Percentiles rank a stretch among this genome's conserved stretches.
Evolutionary conservation across 2,329 filamentous ascomycete genomes (phyloP).

Genomic region (Fusarium mundagurra): DNA sequence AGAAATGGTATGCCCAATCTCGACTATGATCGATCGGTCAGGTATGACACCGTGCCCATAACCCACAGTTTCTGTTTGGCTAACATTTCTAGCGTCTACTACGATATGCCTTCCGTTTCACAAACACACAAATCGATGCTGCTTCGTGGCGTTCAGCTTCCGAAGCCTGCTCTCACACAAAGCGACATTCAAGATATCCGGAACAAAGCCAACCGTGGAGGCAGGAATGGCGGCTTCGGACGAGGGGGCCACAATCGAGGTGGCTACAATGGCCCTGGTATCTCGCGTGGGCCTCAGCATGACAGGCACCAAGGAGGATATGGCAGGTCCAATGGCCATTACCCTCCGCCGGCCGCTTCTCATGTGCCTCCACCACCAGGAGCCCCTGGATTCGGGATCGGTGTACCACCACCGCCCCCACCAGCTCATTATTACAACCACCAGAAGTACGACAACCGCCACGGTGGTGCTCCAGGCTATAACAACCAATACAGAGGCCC

Average conservation of each 20-base stretch:
- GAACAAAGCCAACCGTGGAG: slow-evolving; percentile 67
- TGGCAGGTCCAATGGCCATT: slow-evolving; percentile 27
- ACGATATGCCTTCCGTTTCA: slow-evolving; percentile 78
- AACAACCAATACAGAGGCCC: slow-evolving; percentile 32
- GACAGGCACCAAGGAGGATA: slow-evolving; percentile 37
- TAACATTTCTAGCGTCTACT: slow-evolving; percentile 74
- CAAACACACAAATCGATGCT: slow-evolving; percentile 94
- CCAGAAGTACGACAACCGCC: slow-evolving; percentile 22
- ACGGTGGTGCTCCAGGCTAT: slow-evolving; percentile 32
- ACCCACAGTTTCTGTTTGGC: slow-evolving; percentile 14
- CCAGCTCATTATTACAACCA: slow-evolving; percentile 36
- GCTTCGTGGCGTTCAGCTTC: slow-evolving; percentile 81
- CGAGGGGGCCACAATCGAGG: slow-evolving; percentile 39
- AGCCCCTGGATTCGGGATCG: slow-evolving; percentile 47
- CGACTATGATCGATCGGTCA: slow-evolving; percentile 87
- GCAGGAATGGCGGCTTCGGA: slow-evolving; percentile 44
- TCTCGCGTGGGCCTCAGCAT: slow-evolving; percentile 33
- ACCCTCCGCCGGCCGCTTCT: slow-evolving; percentile 11
- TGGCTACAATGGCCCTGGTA: slow-evolving; percentile 44
- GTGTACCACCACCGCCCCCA: slow-evolving; percentile 48
- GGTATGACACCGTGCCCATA: slow-evolving; percentile 61
- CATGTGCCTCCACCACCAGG: slow-evolving; percentile 47
- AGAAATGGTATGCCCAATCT: slow-evolving; percentile 77
- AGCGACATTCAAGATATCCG: slow-evolving; percentile 80
- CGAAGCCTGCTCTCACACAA: slow-evolving; percentile 75